phyloP scores from a whole-genome alignment of 306 rosid genomes.

The Hylodesmum podocarpum region DNA sequence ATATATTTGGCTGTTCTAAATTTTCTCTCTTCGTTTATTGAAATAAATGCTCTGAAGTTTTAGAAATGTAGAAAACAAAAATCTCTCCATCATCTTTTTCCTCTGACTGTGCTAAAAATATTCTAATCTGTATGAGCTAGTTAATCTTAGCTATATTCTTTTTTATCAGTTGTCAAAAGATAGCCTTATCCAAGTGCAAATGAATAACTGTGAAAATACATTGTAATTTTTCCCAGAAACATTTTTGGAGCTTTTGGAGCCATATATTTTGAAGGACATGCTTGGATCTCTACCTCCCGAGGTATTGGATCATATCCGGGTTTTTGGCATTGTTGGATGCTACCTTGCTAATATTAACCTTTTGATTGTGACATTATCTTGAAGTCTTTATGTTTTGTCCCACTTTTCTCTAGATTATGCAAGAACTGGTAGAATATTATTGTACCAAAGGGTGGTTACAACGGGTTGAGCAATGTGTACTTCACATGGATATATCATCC shows the following conservation, averaged over 20 bases:
- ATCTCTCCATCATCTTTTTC: neutral
- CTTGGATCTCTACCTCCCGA: slow-evolving; percentile 98
- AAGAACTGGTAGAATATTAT: slow-evolving; percentile 94
- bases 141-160: neutral
- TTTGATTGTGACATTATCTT: neutral
- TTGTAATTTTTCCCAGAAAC: slow-evolving; percentile 51
- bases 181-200: slow-evolving; percentile 6
- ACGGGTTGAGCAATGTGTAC: slow-evolving; percentile 95
- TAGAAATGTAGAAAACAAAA: neutral
- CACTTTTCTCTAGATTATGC: slow-evolving; percentile 74
- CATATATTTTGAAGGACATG: slow-evolving; percentile 92
- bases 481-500: slow-evolving; percentile 99
- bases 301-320: slow-evolving; percentile 52
- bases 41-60: neutral
- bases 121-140: neutral
- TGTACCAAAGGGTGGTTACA: slow-evolving; percentile 91
- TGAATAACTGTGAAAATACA: slow-evolving; percentile 16
- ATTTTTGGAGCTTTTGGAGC: slow-evolving; percentile 98
- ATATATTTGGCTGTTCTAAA: neutral
- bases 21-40: neutral
- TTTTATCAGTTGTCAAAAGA: neutral
- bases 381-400: neutral
- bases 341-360: slow-evolving; percentile 8
- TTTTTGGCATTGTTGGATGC: slow-evolving; percentile 29
- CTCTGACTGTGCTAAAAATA: neutral